Percentiles rank a stretch among this genome's conserved stretches.
phyloP scores from a whole-genome alignment of 2,329 filamentous ascomycete species.

The Mycogone perniciosa region DNA sequence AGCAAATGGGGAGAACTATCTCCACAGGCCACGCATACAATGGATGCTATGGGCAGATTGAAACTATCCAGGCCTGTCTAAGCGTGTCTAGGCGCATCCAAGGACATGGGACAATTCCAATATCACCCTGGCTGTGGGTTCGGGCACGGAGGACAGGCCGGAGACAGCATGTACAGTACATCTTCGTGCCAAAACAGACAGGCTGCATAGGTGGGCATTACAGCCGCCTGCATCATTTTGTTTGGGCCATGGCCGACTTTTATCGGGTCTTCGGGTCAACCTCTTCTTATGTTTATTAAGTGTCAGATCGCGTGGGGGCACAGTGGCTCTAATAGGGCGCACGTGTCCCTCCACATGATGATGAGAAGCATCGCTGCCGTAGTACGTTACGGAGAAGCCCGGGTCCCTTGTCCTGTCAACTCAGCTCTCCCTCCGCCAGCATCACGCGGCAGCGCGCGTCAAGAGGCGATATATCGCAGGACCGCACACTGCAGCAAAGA shows the following conservation, averaged over 20 bases:
- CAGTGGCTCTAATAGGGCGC: too few relatives aligned
- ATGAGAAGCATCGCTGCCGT: too few relatives aligned
- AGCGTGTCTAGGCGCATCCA: background rate
- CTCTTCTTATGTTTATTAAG: background rate
- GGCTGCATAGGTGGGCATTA: background rate
- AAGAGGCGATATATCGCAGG: too few relatives aligned
- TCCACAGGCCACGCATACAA: background rate
- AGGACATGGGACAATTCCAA: background rate
- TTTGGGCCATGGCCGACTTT: background rate
- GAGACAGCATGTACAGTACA: too few relatives aligned
- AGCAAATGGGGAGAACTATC: constrained; percentile 6
- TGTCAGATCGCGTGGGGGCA: background rate
- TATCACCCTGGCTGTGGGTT: background rate
- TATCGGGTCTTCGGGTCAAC: background rate
- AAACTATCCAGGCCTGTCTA: background rate
- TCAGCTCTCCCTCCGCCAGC: too few relatives aligned
- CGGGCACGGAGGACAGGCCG: too few relatives aligned
- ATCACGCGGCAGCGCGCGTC: too few relatives aligned
- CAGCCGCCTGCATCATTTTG: background rate
- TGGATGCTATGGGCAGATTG: background rate
- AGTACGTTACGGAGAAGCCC: too few relatives aligned
- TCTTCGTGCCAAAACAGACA: background rate
- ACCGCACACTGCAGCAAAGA: too few relatives aligned
- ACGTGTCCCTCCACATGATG: too few relatives aligned
- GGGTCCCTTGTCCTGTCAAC: too few relatives aligned